These are phyloP conservation scores for Taphrina confusa DNA, from an alignment of 1,139 yeast species.

Conservation along the genomic window DNA sequence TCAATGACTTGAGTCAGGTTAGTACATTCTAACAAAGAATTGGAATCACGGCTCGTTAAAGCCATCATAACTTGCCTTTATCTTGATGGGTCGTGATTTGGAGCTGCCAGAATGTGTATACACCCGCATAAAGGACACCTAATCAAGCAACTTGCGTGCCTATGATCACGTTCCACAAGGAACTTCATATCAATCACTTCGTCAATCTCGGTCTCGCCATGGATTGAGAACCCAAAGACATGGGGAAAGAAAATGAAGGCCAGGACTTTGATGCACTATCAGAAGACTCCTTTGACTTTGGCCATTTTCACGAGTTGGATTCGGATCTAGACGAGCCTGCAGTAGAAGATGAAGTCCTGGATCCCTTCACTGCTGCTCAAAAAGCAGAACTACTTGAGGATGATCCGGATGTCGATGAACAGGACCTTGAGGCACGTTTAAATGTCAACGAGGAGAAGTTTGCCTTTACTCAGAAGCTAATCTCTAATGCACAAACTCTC, in stretches of 20 bases:
- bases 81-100: too few species aligned
- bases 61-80: too few species aligned
- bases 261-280: conserved; percentile 16
- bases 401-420: background rate
- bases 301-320: conserved; percentile 7
- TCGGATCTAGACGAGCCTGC: conserved; percentile 4
- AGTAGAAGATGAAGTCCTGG: background rate
- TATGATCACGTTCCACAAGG: too few species aligned
- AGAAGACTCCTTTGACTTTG: conserved; percentile 2
- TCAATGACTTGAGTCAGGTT: too few species aligned
- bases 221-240: too few species aligned
- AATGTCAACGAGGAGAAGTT: background rate
- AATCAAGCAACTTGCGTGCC: too few species aligned
- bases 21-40: too few species aligned
- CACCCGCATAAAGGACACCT: too few species aligned
- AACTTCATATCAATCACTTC: too few species aligned
- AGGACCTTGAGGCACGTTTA: background rate
- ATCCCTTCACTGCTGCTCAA: conserved; percentile 33
- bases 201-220: too few species aligned
- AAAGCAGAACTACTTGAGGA: background rate
- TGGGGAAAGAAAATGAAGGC: background rate
- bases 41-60: too few species aligned
- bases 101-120: too few species aligned
- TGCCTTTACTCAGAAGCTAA: conserved; percentile 22
- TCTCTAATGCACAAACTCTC: conserved; percentile 24